These are phyloP conservation scores for Botrytis porri DNA, from an alignment of 2,329 filamentous ascomycete genomes.

Conservation along the genomic window DNA sequence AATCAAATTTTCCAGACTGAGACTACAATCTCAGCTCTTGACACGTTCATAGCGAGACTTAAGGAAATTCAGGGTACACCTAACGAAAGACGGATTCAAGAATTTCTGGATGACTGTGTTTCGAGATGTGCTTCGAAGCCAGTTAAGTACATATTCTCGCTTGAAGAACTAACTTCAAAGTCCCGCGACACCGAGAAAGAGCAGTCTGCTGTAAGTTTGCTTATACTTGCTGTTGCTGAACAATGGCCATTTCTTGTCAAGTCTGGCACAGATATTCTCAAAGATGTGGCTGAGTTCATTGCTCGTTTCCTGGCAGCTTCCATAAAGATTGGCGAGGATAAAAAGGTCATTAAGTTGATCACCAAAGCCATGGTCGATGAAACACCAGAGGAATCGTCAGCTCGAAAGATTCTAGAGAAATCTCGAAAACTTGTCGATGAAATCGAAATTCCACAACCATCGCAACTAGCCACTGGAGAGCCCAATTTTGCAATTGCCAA, in stretches of 20 bases:
- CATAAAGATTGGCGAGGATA: slow-evolving; percentile 51
- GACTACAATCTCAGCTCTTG: slow-evolving; percentile 44
- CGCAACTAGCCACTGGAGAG: background rate
- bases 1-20: slow-evolving; percentile 60
- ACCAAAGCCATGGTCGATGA: slow-evolving; percentile 43
- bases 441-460: slow-evolving; percentile 27
- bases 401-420: slow-evolving; percentile 30
- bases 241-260: slow-evolving; percentile 70
- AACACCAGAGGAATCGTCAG: slow-evolving; percentile 41
- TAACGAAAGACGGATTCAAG: slow-evolving; percentile 51
- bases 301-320: slow-evolving; percentile 55
- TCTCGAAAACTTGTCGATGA: slow-evolving; percentile 32
- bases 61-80: slow-evolving; percentile 34
- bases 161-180: slow-evolving; percentile 51
- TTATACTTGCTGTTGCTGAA: slow-evolving; percentile 69
- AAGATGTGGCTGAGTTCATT: slow-evolving; percentile 56
- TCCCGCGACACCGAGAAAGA: slow-evolving; percentile 36
- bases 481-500: background rate
- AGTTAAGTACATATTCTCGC: slow-evolving; percentile 76
- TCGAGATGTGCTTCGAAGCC: slow-evolving; percentile 72
- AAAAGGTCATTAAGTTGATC: slow-evolving; percentile 45
- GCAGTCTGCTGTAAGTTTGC: slow-evolving; percentile 54
- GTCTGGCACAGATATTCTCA: slow-evolving; percentile 45
- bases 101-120: slow-evolving; percentile 80
- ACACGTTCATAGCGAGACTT: slow-evolving; percentile 45